Conservation (phyloP, 139 green algal species). For the Chlorokybus atmophyticus region DNA sequence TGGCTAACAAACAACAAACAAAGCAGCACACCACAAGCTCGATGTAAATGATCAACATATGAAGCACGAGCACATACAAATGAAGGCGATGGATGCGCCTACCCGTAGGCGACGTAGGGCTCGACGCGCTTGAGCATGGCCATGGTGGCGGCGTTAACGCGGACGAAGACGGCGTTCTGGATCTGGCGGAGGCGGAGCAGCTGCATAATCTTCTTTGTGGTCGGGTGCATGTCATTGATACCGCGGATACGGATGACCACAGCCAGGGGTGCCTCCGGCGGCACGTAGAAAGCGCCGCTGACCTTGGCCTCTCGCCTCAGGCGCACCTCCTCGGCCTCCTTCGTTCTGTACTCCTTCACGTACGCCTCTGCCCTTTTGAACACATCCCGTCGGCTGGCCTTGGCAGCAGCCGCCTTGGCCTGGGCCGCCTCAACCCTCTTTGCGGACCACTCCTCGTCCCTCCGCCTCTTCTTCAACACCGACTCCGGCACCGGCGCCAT, state of each 20-base stretch:
- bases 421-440: slow-evolving; percentile 48
- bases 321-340: slow-evolving; percentile 84
- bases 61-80: too few species aligned
- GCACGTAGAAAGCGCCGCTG: slow-evolving; percentile 83
- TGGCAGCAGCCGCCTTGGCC: slow-evolving; percentile 46
- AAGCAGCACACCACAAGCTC: too few species aligned
- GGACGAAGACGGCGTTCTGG: slow-evolving; percentile 94
- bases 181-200: slow-evolving; percentile 93
- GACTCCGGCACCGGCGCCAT: slow-evolving; percentile 76
- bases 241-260: slow-evolving; percentile 90
- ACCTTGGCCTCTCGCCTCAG: slow-evolving; percentile 81
- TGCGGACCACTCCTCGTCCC: slow-evolving; percentile 72
- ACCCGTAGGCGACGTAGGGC: slow-evolving; percentile 88
- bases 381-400: slow-evolving; percentile 54
- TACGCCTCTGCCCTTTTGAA: slow-evolving; percentile 96
- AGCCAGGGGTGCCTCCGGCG: slow-evolving; percentile 83
- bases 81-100: slow-evolving; percentile 21
- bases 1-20: too few species aligned
- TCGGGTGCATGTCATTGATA: slow-evolving; percentile 93
- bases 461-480: slow-evolving; percentile 81
- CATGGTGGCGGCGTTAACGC: slow-evolving; percentile 95
- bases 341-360: slow-evolving; percentile 89
- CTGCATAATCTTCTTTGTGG: slow-evolving; percentile 96
- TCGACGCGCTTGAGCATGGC: slow-evolving; percentile 92
- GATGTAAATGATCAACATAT: too few species aligned